Base-by-base conservation (phyloP, 2,329 filamentous ascomycete genomes). In the Aspergillus glaucus region DNA sequence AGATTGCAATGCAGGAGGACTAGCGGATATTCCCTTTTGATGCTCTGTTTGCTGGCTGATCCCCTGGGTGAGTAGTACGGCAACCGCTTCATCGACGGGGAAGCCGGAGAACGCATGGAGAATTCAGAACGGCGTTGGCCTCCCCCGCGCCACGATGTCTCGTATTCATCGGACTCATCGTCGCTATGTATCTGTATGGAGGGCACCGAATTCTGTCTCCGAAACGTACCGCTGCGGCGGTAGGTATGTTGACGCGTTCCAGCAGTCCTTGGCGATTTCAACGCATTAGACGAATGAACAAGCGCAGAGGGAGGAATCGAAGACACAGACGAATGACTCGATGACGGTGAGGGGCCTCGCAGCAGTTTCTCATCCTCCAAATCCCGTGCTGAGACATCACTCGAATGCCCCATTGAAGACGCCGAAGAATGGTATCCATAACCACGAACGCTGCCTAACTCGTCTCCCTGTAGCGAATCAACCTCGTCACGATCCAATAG, bases 1-100 rank as follows among this genome's bases (percentile, higher is more conserved):
- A 84, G 62, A 4, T 76, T 83, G 46, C 81, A 77, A 58, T 85
- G 81, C 3, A 85, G 66, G 45, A 85, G 63, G 2, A 85, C 79
- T 3, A 85, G 70, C 0, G 81, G 81, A 49, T 75, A 75, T 51
- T 79, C 75, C 46, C 69, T 71, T 51, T 67, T 68, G 2, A 62
- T 48, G 43, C 64, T 75, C 10, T 63, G 57, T 24, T 62, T 69
- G 41, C 52, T 56, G 5, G 55, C 49, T 0, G 61, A 53, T 5
- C 55, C 54, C 28, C 58, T 61, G 1, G 66, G 59, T 1, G 66
- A 69, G 44, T 69, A 66, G 41, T 65, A 66, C 3, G 62, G 63
- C 5, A 66, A 67, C 36, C 63, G 56, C 49, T 63, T 67, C 17
- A 62, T 34, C 8, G 62, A 60, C 2, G 66, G 64, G 1, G 63